phyloP scores from a whole-genome alignment of 2,329 filamentous ascomycete species.

The Knufia petricola region DNA sequence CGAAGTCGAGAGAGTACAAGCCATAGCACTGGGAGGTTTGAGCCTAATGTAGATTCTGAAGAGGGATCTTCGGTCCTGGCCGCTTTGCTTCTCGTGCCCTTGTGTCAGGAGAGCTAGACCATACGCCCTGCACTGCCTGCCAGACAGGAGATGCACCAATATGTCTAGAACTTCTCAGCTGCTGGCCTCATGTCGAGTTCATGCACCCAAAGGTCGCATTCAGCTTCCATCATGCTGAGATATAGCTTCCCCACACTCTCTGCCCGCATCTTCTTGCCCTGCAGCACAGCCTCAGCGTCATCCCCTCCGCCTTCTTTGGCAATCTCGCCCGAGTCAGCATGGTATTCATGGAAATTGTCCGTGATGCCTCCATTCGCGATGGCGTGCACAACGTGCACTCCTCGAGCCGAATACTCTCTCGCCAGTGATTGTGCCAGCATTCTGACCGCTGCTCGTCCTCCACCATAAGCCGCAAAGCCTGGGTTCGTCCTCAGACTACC shows the following conservation, averaged over 20 bases:
- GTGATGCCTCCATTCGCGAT: conserved; percentile 50
- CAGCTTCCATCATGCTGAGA: conserved; percentile 41
- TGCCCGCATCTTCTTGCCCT: conserved; percentile 48
- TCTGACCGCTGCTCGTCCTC: conserved; percentile 42
- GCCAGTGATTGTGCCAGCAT: conserved; percentile 49
- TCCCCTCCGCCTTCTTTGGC: conserved; percentile 26
- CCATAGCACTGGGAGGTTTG: too few relatives aligned
- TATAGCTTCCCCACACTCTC: conserved; percentile 51
- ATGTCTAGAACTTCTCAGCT: conserved; percentile 23
- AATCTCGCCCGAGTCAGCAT: conserved; percentile 47
- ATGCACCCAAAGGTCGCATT: conserved; percentile 43
- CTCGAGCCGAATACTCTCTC: conserved; percentile 47
- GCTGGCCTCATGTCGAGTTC: conserved; percentile 40
- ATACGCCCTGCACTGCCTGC: too few relatives aligned
- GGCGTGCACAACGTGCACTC: conserved; percentile 50
- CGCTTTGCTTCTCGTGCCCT: too few relatives aligned
- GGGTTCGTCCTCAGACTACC: conserved; percentile 46
- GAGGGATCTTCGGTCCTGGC: too few relatives aligned
- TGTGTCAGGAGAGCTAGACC: too few relatives aligned
- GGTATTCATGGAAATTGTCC: conserved; percentile 48
- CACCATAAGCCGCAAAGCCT: conserved; percentile 47
- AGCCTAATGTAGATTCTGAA: too few relatives aligned
- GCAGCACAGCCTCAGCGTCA: conserved; percentile 39
- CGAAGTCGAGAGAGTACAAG: too few relatives aligned
- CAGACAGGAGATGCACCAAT: too few relatives aligned